phyloP scores from a whole-genome alignment of 2,329 filamentous ascomycete species.

The Ascomycota sp. region DNA sequence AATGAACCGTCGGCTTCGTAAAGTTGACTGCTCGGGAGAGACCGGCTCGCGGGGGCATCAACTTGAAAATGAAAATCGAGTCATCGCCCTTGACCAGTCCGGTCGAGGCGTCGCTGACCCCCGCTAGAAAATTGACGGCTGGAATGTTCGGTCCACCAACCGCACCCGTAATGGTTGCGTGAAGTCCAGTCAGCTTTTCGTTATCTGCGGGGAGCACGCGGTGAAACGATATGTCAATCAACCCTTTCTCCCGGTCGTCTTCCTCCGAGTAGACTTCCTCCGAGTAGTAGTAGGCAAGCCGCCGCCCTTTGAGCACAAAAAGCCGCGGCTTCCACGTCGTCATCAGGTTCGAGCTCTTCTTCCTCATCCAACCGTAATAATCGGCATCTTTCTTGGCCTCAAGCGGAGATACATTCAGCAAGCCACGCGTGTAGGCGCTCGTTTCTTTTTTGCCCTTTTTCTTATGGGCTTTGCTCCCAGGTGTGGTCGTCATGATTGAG shows the following conservation, averaged over 20 bases:
- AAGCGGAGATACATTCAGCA: constrained; percentile 60
- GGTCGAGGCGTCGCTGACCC: constrained; percentile 15
- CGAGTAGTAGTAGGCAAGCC: constrained; percentile 89
- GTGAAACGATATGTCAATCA: constrained; percentile 96
- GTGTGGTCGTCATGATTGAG: constrained; percentile 25
- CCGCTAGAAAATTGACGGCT: constrained; percentile 33
- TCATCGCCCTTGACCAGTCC: constrained; percentile 32
- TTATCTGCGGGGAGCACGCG: constrained; percentile 88
- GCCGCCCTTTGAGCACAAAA: constrained; percentile 83
- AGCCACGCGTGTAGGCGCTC: constrained; percentile 75
- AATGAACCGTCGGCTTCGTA: constrained; percentile 91
- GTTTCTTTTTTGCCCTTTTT: constrained; percentile 85
- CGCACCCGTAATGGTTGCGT: constrained; percentile 82
- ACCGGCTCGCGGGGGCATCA: constrained; percentile 74
- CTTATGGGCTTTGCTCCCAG: constrained; percentile 26
- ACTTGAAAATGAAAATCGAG: constrained; percentile 91
- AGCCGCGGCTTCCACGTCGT: constrained; percentile 92
- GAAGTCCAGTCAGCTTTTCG: constrained; percentile 73
- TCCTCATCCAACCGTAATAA: constrained; percentile 99
- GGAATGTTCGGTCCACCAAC: constrained; percentile 22
- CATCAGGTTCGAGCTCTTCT: constrained; percentile 90
- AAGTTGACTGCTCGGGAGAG: constrained; percentile 86
- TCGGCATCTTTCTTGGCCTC: constrained; percentile 77
- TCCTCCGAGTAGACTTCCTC: no score
- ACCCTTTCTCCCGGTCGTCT: constrained; percentile 79